Evolutionary conservation across 805 yeast genomes (phyloP).

Genomic region (Candida anglica): DNA sequence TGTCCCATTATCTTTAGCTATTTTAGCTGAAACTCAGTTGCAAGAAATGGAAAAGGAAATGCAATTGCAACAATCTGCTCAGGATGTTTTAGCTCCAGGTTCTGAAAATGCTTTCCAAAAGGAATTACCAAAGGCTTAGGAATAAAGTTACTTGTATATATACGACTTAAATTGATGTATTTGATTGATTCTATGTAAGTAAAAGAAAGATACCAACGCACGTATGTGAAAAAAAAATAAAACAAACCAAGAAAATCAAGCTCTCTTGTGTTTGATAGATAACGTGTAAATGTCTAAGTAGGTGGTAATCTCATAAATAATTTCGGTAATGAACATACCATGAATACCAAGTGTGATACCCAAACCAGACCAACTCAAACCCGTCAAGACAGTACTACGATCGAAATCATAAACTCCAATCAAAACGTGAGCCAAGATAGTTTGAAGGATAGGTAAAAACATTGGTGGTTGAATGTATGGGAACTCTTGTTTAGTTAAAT

Average conservation of each 20-base stretch:
- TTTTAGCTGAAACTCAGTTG: conserved; percentile 89
- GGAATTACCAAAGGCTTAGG: conserved; percentile 2
- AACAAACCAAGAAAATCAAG: conserved; percentile 9
- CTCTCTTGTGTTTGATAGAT: conserved; percentile 74
- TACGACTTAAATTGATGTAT: conserved; percentile 2
- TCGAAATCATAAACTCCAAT: conserved; percentile 35
- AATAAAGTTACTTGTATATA: conserved; percentile 8
- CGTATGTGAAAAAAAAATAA: background rate
- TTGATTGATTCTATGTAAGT: background rate
- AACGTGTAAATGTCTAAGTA: conserved; percentile 84
- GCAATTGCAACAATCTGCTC: conserved; percentile 74
- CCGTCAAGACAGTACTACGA: conserved; percentile 40
- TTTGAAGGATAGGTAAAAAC: conserved; percentile 57
- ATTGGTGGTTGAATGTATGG: conserved; percentile 72
- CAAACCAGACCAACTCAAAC: conserved; percentile 61
- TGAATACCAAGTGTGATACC: conserved; percentile 67
- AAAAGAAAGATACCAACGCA: background rate
- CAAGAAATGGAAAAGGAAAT: conserved; percentile 92
- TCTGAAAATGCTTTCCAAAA: conserved; percentile 40
- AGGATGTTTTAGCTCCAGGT: conserved; percentile 70
- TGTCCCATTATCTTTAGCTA: conserved; percentile 87
- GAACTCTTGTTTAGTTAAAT: conserved; percentile 73
- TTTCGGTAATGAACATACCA: conserved; percentile 68
- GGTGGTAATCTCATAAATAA: conserved; percentile 73
- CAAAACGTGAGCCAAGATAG: conserved; percentile 29